phyloP scores from a whole-genome alignment of 2,329 filamentous ascomycete species.

The Neonectria sp. region DNA sequence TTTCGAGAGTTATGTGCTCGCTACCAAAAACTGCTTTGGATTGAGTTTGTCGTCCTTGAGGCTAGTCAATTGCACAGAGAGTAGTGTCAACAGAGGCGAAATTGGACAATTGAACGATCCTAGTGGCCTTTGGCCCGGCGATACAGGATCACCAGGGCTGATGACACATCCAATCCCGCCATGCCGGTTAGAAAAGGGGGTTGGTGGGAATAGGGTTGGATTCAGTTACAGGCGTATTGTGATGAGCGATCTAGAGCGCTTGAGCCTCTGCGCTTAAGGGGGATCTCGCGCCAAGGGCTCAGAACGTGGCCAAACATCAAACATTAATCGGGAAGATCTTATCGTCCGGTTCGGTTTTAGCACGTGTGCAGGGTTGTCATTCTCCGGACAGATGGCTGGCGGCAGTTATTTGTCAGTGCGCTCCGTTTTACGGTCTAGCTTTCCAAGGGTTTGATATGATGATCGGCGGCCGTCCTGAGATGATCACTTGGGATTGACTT shows the following conservation, averaged over 20 bases:
- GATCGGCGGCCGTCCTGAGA: constrained; percentile 36
- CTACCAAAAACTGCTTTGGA: no score
- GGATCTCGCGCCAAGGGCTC: background rate
- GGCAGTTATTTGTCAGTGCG: background rate
- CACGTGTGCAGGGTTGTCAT: background rate
- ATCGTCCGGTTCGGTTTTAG: background rate
- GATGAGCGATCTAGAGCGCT: background rate
- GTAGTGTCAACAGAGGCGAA: background rate
- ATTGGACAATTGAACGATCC: background rate
- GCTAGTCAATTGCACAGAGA: no score
- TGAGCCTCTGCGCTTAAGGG: background rate
- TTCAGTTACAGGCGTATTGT: background rate
- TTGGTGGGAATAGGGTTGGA: background rate
- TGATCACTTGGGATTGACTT: constrained; percentile 18
- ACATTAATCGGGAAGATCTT: background rate
- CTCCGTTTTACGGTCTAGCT: background rate
- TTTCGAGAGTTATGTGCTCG: no score
- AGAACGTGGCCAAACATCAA: background rate
- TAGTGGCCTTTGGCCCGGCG: background rate
- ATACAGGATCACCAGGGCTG: no score
- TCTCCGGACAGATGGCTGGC: background rate
- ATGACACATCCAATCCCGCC: background rate
- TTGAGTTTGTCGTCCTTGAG: no score
- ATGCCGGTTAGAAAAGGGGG: background rate
- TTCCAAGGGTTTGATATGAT: constrained; percentile 29